These are phyloP conservation scores for Usnea hakonensis DNA, from an alignment of 495 filamentous ascomycete species.

Conservation along the genomic window DNA sequence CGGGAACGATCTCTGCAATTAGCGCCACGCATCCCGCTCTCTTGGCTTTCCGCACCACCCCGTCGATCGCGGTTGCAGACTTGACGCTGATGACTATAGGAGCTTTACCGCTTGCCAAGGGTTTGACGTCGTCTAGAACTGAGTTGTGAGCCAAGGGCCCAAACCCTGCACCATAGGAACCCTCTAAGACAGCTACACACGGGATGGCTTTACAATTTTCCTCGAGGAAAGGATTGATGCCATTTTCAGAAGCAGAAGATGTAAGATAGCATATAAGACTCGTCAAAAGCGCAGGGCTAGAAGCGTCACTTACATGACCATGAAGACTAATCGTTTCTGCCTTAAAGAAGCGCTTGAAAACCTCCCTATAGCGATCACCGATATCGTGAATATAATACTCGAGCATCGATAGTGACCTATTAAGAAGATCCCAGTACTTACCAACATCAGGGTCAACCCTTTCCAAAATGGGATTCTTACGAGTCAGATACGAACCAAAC, in stretches of 20 bases:
- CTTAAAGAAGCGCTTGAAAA: background rate
- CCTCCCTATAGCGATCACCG: conserved; percentile 1
- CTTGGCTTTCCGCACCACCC: conserved; percentile 5
- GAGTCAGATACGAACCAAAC: conserved; percentile 14
- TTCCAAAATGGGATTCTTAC: conserved; percentile 10
- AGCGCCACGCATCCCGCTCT: conserved; percentile 9
- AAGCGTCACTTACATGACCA: conserved; percentile 16
- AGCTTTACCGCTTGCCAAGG: conserved; percentile 2
- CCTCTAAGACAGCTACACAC: conserved; percentile 3
- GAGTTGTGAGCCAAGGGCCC: conserved; percentile 10
- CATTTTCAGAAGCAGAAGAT: background rate
- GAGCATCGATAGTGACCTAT: background rate
- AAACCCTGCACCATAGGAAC: conserved; percentile 9
- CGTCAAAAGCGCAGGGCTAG: conserved; percentile 10
- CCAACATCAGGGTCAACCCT: conserved; percentile 1
- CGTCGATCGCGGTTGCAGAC: background rate
- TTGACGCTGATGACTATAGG: conserved; percentile 1
- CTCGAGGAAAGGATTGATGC: background rate
- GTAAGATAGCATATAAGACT: conserved; percentile 12
- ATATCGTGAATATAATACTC: conserved; percentile 9
- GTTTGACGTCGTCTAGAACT: background rate
- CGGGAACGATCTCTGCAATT: conserved; percentile 11
- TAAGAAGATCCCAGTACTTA: conserved; percentile 10
- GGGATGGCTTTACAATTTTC: conserved; percentile 4
- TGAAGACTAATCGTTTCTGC: conserved; percentile 14